Percentiles rank a stretch among this genome's conserved stretches.
Conservation (phyloP, 345 rosid species). For the Sisymbrium altissimum region DNA sequence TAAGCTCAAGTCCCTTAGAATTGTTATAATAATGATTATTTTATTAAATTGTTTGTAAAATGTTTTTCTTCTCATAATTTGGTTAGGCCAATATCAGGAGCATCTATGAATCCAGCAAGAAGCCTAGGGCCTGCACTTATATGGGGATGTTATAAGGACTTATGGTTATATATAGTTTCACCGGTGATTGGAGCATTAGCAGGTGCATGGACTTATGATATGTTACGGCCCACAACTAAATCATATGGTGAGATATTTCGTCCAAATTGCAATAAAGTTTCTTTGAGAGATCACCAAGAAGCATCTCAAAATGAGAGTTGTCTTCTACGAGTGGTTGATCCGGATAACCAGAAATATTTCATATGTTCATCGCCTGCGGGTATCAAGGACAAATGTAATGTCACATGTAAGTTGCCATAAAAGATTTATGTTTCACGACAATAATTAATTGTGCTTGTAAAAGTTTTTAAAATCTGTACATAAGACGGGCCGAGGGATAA, state of each 20-base stretch:
- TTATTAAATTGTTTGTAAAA: too few relatives aligned
- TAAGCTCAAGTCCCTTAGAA: too few relatives aligned
- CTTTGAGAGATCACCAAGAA: conserved; percentile 15
- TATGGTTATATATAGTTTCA: conserved; percentile 48
- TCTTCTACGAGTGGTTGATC: conserved; percentile 22
- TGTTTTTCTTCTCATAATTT: too few relatives aligned
- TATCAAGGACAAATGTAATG: conserved; percentile 11
- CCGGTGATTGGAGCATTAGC: conserved; percentile 44
- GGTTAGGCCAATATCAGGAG: conserved; percentile 51
- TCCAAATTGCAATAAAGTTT: conserved; percentile 18
- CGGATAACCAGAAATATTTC: conserved; percentile 6
- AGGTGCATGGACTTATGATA: conserved; percentile 52
- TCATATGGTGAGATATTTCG: conserved; percentile 35
- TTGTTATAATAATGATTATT: too few relatives aligned
- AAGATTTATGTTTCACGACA: not conserved
- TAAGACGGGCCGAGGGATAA: too few relatives aligned
- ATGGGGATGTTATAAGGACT: conserved; percentile 32
- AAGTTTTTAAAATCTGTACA: not conserved
- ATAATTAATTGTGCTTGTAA: not conserved
- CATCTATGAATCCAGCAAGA: conserved; percentile 75
- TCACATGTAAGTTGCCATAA: conserved; percentile 21
- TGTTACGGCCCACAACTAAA: conserved; percentile 46
- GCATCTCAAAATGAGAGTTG: conserved; percentile 27
- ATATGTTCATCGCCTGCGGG: conserved; percentile 26
- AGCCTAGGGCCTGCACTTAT: conserved; percentile 56